Conservation (phyloP, 345 rosid genomes). For the Trapa bicornis region DNA sequence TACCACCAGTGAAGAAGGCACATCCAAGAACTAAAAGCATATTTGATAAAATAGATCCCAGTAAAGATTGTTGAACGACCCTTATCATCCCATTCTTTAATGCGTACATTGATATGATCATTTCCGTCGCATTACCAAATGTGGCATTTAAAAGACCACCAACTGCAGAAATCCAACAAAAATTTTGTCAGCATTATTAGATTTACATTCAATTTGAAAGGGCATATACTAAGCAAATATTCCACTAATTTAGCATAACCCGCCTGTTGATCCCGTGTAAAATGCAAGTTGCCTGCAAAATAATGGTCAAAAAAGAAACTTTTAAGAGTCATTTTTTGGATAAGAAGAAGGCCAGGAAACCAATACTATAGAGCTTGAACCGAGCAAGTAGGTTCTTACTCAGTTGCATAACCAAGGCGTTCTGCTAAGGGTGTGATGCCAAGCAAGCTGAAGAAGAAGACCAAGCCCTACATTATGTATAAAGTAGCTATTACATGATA, state of each 20-base stretch:
- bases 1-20: conserved; percentile 38
- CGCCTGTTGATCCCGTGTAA: conserved; percentile 42
- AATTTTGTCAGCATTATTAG: background rate
- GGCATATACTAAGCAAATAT: background rate
- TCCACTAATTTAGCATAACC: background rate
- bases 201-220: background rate
- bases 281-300: conserved; percentile 37
- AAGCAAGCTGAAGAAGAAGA: conserved; percentile 34
- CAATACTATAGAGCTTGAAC: background rate
- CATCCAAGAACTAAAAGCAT: conserved; percentile 51
- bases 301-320: conserved; percentile 1
- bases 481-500: conserved; percentile 1
- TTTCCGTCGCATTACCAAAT: conserved; percentile 41
- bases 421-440: conserved; percentile 46
- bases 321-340: background rate
- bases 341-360: background rate
- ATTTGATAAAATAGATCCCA: conserved; percentile 42
- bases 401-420: conserved; percentile 41
- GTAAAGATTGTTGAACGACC: conserved; percentile 42
- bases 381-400: conserved; percentile 17
- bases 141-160: conserved; percentile 43
- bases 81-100: conserved; percentile 29
- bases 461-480: conserved; percentile 24
- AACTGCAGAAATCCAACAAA: conserved; percentile 17
- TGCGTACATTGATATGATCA: conserved; percentile 41